Evolutionary conservation across 208 protist species (phyloP), one percentile per base, ranked within the genome.

Genomic region (Trypanosoma lewisi): DNA sequence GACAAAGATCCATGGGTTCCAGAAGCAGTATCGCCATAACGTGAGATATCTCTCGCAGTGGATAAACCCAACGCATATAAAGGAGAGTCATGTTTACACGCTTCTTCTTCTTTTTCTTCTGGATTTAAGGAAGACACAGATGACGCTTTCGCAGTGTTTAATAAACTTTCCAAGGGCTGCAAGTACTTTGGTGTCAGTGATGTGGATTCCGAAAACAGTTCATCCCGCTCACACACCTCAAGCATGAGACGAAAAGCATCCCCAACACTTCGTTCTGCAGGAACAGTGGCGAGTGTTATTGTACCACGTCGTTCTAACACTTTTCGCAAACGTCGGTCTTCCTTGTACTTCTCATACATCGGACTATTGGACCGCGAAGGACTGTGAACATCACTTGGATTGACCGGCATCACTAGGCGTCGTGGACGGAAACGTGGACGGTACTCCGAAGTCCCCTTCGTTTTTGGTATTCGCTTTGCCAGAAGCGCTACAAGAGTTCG

Each of bases 371-470:
- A 73, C 8, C 90, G 84, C 48, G 62, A 42, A 7, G 44, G 17
- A 39, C 66, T 70, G 78, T 93, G 75, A 4, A 93, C 67, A 52
- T 88, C 75, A 59, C 67, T 75, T 11, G 83, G 78, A 67, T 93
- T 77, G 6, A 94, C 85, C 1, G 90, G 90, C 90, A 96, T 91
- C n/a, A 94, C 85, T 25, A 96, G 63, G 44, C 87, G 80, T 0
- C 90, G 77, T 3, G 90, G 90, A 11, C 90, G 82, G 64, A 91
- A 93, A 21, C 78, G 76, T 8, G 90, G 90, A 48, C 81, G 85
- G 76, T 96, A 94, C 30, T 47, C 85, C 2, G 78, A 64, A 44
- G 21, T 67, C 12, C 77, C 76, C 62, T 78, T 73, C 76, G 59
- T 78, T 73, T 31, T 80, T 51, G 33, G 81, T 77, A n/a, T 77